These are phyloP conservation scores for Antarctomyces pellizariae DNA, from an alignment of 495 filamentous ascomycete species.

Conservation along the genomic window DNA sequence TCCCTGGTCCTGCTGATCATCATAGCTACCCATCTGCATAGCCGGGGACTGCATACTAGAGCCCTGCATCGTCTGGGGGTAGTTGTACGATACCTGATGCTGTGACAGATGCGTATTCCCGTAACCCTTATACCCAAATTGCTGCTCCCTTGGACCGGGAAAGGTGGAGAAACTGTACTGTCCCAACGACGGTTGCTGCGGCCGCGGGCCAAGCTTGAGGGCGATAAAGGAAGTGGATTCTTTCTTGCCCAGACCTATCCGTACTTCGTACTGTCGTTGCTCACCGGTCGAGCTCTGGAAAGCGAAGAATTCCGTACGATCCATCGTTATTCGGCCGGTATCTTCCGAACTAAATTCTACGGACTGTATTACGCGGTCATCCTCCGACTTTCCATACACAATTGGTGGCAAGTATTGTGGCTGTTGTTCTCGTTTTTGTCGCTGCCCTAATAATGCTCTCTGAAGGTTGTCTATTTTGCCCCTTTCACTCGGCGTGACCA, in stretches of 20 bases:
- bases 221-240: constrained; percentile 30
- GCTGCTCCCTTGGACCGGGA: constrained; percentile 21
- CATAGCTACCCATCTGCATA: too few species aligned
- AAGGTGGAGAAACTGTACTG: constrained; percentile 17
- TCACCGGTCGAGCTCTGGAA: constrained; percentile 24
- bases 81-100: constrained; percentile 19
- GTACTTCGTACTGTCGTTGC: constrained; percentile 17
- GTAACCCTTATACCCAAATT: constrained; percentile 22
- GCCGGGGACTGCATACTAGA: constrained; percentile 6
- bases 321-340: constrained; percentile 19
- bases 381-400: constrained; percentile 19
- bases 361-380: constrained; percentile 23
- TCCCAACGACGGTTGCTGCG: constrained; percentile 15
- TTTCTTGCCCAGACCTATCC: constrained; percentile 24
- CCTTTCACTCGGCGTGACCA: constrained; percentile 23
- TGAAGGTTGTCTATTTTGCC: constrained; percentile 24
- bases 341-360: constrained; percentile 24
- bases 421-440: constrained; percentile 20
- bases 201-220: constrained; percentile 15
- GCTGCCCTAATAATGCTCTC: constrained; percentile 23
- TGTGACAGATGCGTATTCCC: constrained; percentile 18
- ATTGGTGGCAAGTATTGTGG: constrained; percentile 33
- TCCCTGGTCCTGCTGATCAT: too few species aligned
- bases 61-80: constrained; percentile 16
- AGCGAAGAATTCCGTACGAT: constrained; percentile 24